A percentile compares a stretch with the other conserved stretches of the same genome.
Conservation (phyloP, 2,329 filamentous ascomycete species). For the Pseudocercospora crystallina region DNA sequence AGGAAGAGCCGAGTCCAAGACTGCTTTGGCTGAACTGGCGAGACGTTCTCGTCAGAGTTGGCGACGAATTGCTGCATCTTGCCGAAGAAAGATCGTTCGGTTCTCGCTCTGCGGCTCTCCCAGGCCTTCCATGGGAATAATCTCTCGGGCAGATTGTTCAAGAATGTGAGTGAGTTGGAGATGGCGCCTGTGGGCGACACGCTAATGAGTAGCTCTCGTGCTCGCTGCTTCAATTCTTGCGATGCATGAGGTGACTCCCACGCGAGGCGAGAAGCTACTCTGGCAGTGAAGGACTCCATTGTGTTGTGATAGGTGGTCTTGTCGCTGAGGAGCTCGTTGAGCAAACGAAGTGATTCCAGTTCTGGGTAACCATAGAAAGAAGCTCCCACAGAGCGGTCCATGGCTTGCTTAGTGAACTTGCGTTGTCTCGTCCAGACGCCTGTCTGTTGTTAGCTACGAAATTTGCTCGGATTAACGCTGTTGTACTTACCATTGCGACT, state of each 20-base stretch:
- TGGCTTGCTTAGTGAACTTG: slow-evolving; percentile 47
- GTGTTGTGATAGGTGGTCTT: slow-evolving; percentile 44
- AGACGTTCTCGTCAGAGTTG: slow-evolving; percentile 29
- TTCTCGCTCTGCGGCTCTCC: slow-evolving; percentile 43
- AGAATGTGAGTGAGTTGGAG: slow-evolving; percentile 46
- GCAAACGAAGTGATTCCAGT: slow-evolving; percentile 45
- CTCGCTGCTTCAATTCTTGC: slow-evolving; percentile 49
- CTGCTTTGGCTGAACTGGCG: slow-evolving; percentile 1
- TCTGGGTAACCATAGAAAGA: slow-evolving; percentile 46
- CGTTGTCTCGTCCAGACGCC: slow-evolving; percentile 41
- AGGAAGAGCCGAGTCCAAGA: slow-evolving; percentile 48
- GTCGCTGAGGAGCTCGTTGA: slow-evolving; percentile 45
- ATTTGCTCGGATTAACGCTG: no score
- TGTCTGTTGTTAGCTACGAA: no score
- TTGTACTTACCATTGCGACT: slow-evolving; percentile 37
- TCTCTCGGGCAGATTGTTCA: slow-evolving; percentile 48
- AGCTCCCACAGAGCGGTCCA: slow-evolving; percentile 44
- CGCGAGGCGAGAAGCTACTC: slow-evolving; percentile 47
- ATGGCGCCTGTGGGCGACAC: slow-evolving; percentile 48
- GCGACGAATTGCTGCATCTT: slow-evolving; percentile 44
- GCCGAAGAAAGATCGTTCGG: slow-evolving; percentile 46
- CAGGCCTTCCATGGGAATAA: slow-evolving; percentile 45
- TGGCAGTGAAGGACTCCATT: slow-evolving; percentile 46
- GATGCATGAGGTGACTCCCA: slow-evolving; percentile 47
- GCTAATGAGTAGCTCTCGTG: slow-evolving; percentile 46